Conservation (phyloP, 371 early-diverging fungal species). For the Smittium culicis region DNA sequence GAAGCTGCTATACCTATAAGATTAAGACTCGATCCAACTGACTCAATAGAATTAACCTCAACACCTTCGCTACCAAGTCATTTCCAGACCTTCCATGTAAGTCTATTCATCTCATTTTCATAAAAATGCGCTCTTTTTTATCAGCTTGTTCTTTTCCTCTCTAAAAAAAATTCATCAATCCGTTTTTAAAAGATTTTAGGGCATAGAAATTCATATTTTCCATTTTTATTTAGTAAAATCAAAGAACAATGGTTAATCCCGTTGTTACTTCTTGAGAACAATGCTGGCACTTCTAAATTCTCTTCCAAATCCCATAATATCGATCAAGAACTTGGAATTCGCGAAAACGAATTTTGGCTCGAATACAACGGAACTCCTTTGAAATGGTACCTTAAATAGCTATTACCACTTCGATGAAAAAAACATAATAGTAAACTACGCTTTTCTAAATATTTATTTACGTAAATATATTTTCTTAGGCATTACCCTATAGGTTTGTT, state of each 20-base stretch:
- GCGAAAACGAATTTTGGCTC: conserved; percentile 25
- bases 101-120: not conserved
- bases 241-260: conserved; percentile 28
- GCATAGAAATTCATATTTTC: conserved; percentile 24
- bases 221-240: conserved; percentile 16
- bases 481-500: conserved; percentile 28
- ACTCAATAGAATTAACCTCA: conserved; percentile 25
- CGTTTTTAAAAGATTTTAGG: conserved; percentile 16
- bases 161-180: too few species aligned
- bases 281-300: not conserved
- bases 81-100: conserved; percentile 24
- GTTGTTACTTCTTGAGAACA: conserved; percentile 20
- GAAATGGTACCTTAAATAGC: conserved; percentile 16
- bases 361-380: conserved; percentile 23
- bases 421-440: not conserved
- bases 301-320: not conserved
- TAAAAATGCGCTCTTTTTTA: not conserved
- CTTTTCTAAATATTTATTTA: not conserved
- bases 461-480: not conserved
- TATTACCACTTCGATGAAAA: too few species aligned
- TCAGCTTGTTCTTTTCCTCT: not conserved
- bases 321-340: conserved; percentile 7
- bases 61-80: conserved; percentile 27
- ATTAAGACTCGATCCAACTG: conserved; percentile 21
- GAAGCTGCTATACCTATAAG: conserved; percentile 24